Base-by-base conservation (phyloP, 345 rosid genomes). In the Salix viminalis region DNA sequence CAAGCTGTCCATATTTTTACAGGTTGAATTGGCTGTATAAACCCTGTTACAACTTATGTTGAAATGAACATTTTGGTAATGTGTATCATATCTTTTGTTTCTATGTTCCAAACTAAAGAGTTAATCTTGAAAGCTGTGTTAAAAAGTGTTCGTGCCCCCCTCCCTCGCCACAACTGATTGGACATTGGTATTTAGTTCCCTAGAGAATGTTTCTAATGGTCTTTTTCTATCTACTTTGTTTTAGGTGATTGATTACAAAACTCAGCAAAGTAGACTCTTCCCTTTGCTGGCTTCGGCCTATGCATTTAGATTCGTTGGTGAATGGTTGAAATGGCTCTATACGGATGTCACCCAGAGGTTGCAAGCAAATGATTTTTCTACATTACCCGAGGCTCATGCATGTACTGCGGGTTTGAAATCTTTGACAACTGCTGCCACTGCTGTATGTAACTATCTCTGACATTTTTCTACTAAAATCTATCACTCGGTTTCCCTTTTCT, bases 401-500 rank as follows among this genome's bases (percentile, higher is more conserved):
- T 96, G 99, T 83, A 96, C 99, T 77, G 98, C 99, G 2, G 99
- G 98, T 76, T 87, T 96, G 86, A 96, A 96, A 87, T 96, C 99
- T 76, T 78, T 96, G 85, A 96, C 99, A 60, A 94, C 99, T 73
- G 72, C 97, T 75, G 89, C 83, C 75, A 94, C 99, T 78, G 96
- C 97, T 79, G 99, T 96, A 91, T 44, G 93, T 87, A 71, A 70
- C 56, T 60, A 14, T 26, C 44, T 26, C 66, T 16, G 26, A 30
- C 58, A 52, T 56, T 64, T 69, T 6, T 13, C 16, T 28, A 56
- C 16, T 50, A 34, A 24, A 74, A 28, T 16, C 18, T 32, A 23
- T 19, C 7, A 21, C 14, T 6, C 1, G 34, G 2, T 74, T 65
- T 65, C 42, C 4, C 10, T 28, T 78, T 42, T 26, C 44, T 72